Base-by-base conservation (phyloP, 768 basidiomycete genomes). In the Filobasidium floriforme region DNA sequence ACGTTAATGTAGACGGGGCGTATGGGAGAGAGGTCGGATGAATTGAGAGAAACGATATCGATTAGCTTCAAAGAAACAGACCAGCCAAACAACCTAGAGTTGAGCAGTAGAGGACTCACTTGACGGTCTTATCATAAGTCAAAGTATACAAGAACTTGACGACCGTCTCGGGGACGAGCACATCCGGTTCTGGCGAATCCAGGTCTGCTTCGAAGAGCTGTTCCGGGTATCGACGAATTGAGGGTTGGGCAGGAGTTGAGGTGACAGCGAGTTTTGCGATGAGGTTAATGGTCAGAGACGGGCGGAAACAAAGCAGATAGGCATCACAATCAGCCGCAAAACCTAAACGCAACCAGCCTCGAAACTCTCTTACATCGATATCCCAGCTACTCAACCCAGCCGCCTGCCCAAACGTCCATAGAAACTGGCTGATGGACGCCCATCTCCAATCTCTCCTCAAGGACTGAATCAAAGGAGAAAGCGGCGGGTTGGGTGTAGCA, bases 401-500 rank as follows among this genome's bases (percentile, higher is more conserved):
- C 65, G 92, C 82, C 60, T 84, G 83, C 59, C 84, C 82, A 80
- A 93, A 94, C 29, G 88, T 90, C 77, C 84, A 87, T 80, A 90
- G 87, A 83, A 94, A 93, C 77, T 93, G 90, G 79, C 85, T 84
- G 79, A 92, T 88, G 28, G 88, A 88, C 6, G 92, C 92, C 90
- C 90, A 94, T 82, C 89, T 87, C 90, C 90, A 93, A 69, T 90
- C 85, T 66, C 81, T 85, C 64, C 92, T 83, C 61, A 96, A 86
- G 4, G 49, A 55, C 41, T 71, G 66, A 46, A 80, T 65, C 59
- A 78, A 64, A 18, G 77, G 76, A 24, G 77, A 78, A 3, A 67
- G 49, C 14, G 71, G 66, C 12, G 66, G 57, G 4, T 60, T 43
- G 28, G 71, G 73, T 41, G 73, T 70, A 14, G 69, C 69, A n/a